phyloP scores from a whole-genome alignment of 208 protist genomes.

The Trypanosoma avium region DNA sequence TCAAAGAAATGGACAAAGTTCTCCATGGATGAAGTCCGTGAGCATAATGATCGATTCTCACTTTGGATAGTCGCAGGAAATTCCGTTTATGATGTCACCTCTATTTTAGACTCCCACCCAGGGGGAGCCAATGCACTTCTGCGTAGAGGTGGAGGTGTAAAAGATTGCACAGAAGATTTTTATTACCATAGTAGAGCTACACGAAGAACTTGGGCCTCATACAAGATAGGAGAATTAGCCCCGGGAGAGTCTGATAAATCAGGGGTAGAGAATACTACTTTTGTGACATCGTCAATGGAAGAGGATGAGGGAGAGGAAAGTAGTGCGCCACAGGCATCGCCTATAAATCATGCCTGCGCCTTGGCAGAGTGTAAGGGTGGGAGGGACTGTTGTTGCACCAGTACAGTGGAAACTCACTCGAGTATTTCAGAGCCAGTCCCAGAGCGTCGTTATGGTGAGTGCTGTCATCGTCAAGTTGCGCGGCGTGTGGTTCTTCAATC shows the following conservation, averaged over 20 bases:
- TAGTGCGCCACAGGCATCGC: background rate
- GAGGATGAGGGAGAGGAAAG: background rate
- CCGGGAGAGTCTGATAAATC: constrained; percentile 24
- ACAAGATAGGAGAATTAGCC: constrained; percentile 66
- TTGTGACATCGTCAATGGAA: background rate
- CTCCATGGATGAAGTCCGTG: constrained; percentile 58
- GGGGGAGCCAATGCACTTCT: constrained; percentile 67
- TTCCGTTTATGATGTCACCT: constrained; percentile 81
- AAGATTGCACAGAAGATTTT: constrained; percentile 64
- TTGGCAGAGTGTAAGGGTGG: constrained; percentile 4
- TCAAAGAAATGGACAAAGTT: constrained; percentile 51
- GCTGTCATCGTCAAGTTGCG: constrained; percentile 4
- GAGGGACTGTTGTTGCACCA: constrained; percentile 25
- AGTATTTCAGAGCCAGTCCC: constrained; percentile 24
- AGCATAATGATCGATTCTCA: constrained; percentile 62
- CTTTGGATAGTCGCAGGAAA: constrained; percentile 79
- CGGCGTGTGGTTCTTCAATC: background rate
- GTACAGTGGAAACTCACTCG: constrained; percentile 32
- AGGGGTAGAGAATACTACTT: background rate
- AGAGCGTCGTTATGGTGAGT: constrained; percentile 12
- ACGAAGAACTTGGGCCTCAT: constrained; percentile 43
- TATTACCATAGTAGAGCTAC: constrained; percentile 68
- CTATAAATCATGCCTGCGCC: constrained; percentile 15
- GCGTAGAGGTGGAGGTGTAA: constrained; percentile 58
- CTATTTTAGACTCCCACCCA: constrained; percentile 57